Percentiles rank a stretch among this genome's conserved stretches.
These are phyloP conservation scores for Sophora flavescens DNA, from an alignment of 306 rosid genomes.

Conservation along the genomic window DNA sequence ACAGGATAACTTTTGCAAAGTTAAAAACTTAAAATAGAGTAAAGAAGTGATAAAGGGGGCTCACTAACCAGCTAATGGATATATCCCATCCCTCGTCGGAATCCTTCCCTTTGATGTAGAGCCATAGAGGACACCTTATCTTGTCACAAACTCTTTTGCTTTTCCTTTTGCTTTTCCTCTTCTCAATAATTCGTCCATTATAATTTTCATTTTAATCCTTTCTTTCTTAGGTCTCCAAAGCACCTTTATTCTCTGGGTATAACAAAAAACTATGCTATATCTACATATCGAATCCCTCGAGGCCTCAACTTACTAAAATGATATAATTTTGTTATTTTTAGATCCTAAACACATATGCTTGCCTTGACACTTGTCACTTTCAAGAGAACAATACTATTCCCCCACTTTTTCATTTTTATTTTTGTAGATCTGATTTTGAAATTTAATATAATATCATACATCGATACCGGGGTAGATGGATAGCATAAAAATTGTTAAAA, in stretches of 20 bases:
- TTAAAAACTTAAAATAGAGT: neutral
- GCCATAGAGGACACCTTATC: conserved; percentile 17
- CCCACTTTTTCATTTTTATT: no score
- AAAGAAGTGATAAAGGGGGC: neutral
- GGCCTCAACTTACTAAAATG: neutral
- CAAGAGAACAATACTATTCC: no score
- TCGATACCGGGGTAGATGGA: no score
- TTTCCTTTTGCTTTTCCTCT: conserved; percentile 46
- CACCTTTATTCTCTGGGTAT: conserved; percentile 57
- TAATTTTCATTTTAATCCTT: neutral
- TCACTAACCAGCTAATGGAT: conserved; percentile 41
- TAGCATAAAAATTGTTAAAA: no score
- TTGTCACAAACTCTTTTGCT: conserved; percentile 21
- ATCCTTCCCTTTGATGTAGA: conserved; percentile 24
- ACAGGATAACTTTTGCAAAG: neutral
- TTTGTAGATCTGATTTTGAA: no score
- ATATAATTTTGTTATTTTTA: no score
- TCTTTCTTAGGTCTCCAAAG: conserved; percentile 47
- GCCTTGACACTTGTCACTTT: no score
- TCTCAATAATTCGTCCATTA: conserved; percentile 34
- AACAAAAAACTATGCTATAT: conserved; percentile 45
- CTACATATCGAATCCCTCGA: conserved; percentile 27
- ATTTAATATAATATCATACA: no score
- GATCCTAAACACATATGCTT: no score
- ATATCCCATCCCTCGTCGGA: conserved; percentile 38